Base-by-base conservation (phyloP, 2,329 filamentous ascomycete genomes). In the Aspergillus neoniger region DNA sequence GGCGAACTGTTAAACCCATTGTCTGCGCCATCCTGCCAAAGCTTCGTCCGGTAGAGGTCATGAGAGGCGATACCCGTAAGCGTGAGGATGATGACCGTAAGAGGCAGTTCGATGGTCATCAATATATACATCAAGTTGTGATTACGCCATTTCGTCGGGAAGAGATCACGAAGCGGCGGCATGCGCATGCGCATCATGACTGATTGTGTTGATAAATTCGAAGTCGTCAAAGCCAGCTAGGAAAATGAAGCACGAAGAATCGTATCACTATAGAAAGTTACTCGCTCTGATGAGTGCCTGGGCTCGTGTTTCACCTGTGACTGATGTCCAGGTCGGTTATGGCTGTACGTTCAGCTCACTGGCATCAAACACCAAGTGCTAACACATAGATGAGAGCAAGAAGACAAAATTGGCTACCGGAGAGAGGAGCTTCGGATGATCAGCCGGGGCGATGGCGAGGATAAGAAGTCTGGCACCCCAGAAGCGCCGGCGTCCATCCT, bases 1-100 rank as follows among this genome's bases (percentile, higher is more conserved):
- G 86, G 85, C 30, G 83, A 79, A 66, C 85, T 87, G 71, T 88
- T 88, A 77, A 86, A 88, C 30, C 86, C 86, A 70, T 85, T 81
- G 61, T 83, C 78, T 39, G 81, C 82, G 52, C 86, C 86, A 70
- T 87, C 84, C 67, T 84, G 79, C 86, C 86, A 88, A 36, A 88
- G 73, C 61, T 81, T 84, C 4, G 83, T 85, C 44, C 84, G 81
- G 70, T 88, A 88, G 54, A 83, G 77, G 70, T 88, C 81, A 55
- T 86, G 85, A 50, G 83, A 80, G 54, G 86, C 86, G 66, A 88
- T 86, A 44, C 86, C 86, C 65, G 85, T 86, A 15, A 88, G 79
- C 2, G 85, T 81, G 49, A 88, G 79, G 48, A 84, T 78, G 41
- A 81, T 82, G 65, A 88, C 79, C 1, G 83, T 85, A 59, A 88